Evolutionary conservation across 495 filamentous ascomycete genomes (phyloP), one percentile per base, ranked within the genome.

Genomic region (Xylona heveae): DNA sequence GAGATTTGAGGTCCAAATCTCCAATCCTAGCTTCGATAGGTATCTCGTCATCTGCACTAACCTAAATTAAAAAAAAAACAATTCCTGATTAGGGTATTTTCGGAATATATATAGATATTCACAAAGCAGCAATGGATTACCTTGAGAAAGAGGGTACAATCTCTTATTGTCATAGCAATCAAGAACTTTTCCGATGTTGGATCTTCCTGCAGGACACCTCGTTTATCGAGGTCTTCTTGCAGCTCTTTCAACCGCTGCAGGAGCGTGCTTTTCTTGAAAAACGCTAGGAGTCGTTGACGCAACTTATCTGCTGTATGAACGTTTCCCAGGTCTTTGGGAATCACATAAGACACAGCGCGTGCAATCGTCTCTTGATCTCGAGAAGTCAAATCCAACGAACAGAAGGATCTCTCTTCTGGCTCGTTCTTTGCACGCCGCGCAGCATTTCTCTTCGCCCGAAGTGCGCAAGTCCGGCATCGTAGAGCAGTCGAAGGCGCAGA

Each of bases 1-100:
- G 53, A n/a, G 68, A 71, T 55, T 97, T 97, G 42, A 79, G 59
- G 48, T 97, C 88, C 26, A 94, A 55, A 50, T 97, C 88, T 0
- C 74, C 84, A 2, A 97, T 54, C 30, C 74, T 68, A 23, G 78
- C 74, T 44, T 84, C 74, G 0, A 88, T 61, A 29, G 43, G 45
- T 17, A 44, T 52, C 44, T 51, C 36, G 20, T 29, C 8, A 34
- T 33, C 7, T 33, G 16, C 4, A n/a, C 6, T 10, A 36, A 33
- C 3, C 28, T 16, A 19, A 31, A 18, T 6, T 14, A 6, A n/a
- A 33, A 6, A 33, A 14, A 33, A 6, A 33, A 17, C 16, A 14
- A 6, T 8, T 3, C 19, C 24, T 38, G 23, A 19, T 26, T 19
- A 14, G 22, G 31, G 7, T 5, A 24, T 4, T 27, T 31, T 13